Percentiles rank a stretch among this genome's conserved stretches.
Conservation (phyloP, 495 filamentous ascomycete species). For the Penicillium crystallinum region DNA sequence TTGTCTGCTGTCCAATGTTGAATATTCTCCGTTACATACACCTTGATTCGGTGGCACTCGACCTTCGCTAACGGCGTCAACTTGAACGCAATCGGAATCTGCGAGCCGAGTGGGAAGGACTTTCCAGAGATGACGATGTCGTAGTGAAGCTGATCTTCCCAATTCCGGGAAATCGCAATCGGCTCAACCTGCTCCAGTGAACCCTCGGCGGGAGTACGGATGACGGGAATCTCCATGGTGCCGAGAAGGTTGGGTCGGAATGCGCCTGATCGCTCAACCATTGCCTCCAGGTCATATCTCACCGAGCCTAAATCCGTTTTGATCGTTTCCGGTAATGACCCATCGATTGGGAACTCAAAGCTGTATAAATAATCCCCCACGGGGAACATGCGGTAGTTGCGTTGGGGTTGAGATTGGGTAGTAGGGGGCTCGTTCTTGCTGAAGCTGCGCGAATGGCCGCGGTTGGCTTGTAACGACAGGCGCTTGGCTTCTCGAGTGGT, state of each 20-base stretch:
- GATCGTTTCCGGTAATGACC: conserved; percentile 86
- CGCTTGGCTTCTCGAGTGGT: conserved; percentile 51
- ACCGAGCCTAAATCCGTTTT: conserved; percentile 85
- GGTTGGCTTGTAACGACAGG: conserved; percentile 72
- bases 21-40: conserved; percentile 88
- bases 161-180: conserved; percentile 92
- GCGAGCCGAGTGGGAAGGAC: conserved; percentile 88
- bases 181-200: conserved; percentile 93
- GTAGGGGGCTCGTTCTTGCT: conserved; percentile 66
- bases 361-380: conserved; percentile 92
- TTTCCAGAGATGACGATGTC: conserved; percentile 99
- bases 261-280: conserved; percentile 82
- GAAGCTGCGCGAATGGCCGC: conserved; percentile 76
- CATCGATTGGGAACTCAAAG: conserved; percentile 92
- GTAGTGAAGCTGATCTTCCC: conserved; percentile 98
- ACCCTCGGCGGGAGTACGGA: conserved; percentile 84
- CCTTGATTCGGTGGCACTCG: conserved; percentile 92
- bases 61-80: conserved; percentile 94
- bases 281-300: conserved; percentile 82
- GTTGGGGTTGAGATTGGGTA: conserved; percentile 63
- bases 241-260: conserved; percentile 90
- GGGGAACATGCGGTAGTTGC: conserved; percentile 83
- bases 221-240: conserved; percentile 75
- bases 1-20: conserved; percentile 90
- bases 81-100: conserved; percentile 96